Conservation (phyloP, 208 protist genomes). For the Angomonas deanei region DNA sequence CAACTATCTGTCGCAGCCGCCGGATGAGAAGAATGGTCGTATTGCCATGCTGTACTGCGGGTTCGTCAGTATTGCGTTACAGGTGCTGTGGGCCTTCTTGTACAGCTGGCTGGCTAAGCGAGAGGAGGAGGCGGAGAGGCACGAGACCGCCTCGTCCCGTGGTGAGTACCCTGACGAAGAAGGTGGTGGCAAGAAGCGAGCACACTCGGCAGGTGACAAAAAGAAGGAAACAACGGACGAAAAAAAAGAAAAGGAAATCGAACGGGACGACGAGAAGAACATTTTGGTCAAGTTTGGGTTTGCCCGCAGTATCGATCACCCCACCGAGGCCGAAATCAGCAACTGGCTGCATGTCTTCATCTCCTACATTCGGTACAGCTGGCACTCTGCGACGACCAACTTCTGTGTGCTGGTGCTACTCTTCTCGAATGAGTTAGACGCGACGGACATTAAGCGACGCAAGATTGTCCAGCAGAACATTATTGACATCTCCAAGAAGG, state of each 20-base stretch:
- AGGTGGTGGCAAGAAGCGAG: not conserved
- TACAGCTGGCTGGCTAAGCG: not conserved
- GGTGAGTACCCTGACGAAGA: too few species aligned
- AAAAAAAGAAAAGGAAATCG: not conserved
- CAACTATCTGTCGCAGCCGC: conserved; percentile 14
- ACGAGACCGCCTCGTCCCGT: not conserved
- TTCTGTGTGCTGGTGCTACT: conserved; percentile 8
- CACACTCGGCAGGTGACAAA: not conserved
- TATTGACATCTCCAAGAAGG: not conserved
- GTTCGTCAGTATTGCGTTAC: conserved; percentile 3
- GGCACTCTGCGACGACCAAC: conserved; percentile 5
- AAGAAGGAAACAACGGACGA: too few species aligned
- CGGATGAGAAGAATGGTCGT: not conserved
- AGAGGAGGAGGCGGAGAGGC: not conserved
- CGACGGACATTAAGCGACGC: not conserved
- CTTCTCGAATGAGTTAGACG: conserved; percentile 2
- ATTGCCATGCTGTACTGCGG: conserved; percentile 16
- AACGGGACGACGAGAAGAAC: not conserved
- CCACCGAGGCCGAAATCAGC: not conserved
- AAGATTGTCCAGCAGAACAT: not conserved
- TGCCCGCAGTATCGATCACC: not conserved
- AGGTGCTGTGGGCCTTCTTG: conserved; percentile 3
- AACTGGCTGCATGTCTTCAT: not conserved
- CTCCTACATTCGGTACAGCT: conserved; percentile 7
- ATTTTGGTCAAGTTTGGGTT: not conserved